Evolutionary conservation across 2,329 filamentous ascomycete species (phyloP), one percentile per base, ranked within the genome.

Genomic region (Pezicula neosporulosa): DNA sequence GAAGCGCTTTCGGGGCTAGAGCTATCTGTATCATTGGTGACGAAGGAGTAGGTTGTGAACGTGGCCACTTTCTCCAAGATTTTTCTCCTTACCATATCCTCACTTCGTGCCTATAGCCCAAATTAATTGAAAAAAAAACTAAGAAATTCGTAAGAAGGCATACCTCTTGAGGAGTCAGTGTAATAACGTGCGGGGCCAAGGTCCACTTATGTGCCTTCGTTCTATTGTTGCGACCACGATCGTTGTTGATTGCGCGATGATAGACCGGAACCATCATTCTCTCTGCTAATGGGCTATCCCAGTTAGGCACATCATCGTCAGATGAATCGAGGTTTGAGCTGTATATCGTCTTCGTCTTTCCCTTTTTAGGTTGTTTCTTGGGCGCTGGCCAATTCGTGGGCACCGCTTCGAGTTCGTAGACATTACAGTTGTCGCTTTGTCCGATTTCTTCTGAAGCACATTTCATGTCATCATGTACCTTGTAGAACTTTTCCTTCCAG

Each of bases 401-500:
- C 7, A 78, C 75, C 4, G 79, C 74, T 53, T 96, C 90, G 7
- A 97, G 70, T 69, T 99, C 93, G 62, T 87, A 87, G 27, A 90
- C 80, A 10, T 81, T 82, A 44, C 89, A 75, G 50, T 87, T 81
- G 52, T 88, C 87, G 19, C 71, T 74, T 0, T 64, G 56, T 21
- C 74, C 69, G 49, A 97, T 92, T 44, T 85, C 82, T 50, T 96
- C 91, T 0, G 84, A 83, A 9, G 92, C 83, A 7, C 76, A 73
- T 28, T 78, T 77, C 7, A 72, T 73, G 61, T 97, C 89, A 21
- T 90, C 81, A 58, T 94, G 91, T 46, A 90, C 79, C 65, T 91
- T 93, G 75, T 92, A 97, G 68, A 97, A 92, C 60, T 86, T 90
- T 59, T 83, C 77, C 60, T 83, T 87, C 67, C 90, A 96, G 47